phyloP scores from a whole-genome alignment of 371 early-diverging fungal species.

The Saksenaea vasiformis region DNA sequence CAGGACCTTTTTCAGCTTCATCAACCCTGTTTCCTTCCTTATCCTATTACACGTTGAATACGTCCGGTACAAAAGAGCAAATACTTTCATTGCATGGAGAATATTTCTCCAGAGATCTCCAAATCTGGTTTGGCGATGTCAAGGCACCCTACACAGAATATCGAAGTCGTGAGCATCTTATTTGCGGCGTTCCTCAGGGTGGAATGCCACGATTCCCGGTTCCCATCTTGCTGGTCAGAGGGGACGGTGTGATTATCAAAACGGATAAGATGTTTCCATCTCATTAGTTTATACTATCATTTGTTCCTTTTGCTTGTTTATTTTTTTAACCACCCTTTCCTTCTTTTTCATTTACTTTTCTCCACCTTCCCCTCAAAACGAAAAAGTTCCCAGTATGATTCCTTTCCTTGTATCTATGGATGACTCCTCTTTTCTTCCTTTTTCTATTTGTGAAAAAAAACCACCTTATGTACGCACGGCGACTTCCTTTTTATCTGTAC shows the following conservation, averaged over 20 bases:
- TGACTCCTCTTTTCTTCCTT: neutral
- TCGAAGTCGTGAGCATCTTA: constrained; percentile 38
- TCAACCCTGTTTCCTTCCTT: constrained; percentile 22
- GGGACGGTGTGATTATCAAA: constrained; percentile 59
- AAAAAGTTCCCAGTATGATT: neutral
- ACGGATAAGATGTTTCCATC: constrained; percentile 36
- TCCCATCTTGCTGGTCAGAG: constrained; percentile 65
- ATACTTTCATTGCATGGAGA: constrained; percentile 52
- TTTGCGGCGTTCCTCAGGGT: constrained; percentile 40
- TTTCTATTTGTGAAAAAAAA: neutral
- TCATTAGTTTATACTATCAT: constrained; percentile 13
- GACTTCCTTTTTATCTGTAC: neutral
- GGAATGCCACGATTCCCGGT: constrained; percentile 30
- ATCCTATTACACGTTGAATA: constrained; percentile 15
- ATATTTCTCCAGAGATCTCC: constrained; percentile 60
- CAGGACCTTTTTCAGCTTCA: neutral
- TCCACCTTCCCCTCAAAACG: neutral
- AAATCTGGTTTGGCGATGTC: constrained; percentile 61
- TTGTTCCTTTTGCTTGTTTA: constrained; percentile 9
- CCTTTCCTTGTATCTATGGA: constrained; percentile 6
- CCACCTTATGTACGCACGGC: neutral
- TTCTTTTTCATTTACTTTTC: constrained; percentile 4
- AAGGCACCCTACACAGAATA: constrained; percentile 48
- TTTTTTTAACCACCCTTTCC: constrained; percentile 6
- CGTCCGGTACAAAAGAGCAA: neutral